phyloP scores from a whole-genome alignment of 2,329 filamentous ascomycete genomes.

The Chrysoporthe cubensis region DNA sequence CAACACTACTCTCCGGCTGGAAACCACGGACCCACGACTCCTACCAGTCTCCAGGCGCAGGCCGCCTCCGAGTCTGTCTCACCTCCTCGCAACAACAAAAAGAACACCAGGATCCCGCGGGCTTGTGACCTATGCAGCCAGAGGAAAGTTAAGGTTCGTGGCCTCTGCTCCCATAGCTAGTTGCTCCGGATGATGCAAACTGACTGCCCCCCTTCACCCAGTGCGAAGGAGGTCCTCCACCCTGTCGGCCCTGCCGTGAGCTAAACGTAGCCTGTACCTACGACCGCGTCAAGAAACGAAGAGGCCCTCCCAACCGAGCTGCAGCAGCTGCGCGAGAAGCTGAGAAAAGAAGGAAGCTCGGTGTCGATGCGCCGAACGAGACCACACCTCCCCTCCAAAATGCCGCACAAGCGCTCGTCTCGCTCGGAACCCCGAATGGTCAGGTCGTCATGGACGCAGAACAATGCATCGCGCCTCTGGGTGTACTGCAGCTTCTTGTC shows the following conservation, averaged over 20 bases:
- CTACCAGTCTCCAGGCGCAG: slow-evolving; percentile 8
- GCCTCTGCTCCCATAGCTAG: neutral
- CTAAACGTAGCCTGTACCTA: slow-evolving; percentile 63
- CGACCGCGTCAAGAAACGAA: slow-evolving; percentile 59
- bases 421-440: slow-evolving; percentile 44
- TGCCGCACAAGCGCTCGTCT: slow-evolving; percentile 53
- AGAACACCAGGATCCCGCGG: slow-evolving; percentile 59
- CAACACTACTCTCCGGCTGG: slow-evolving; percentile 20
- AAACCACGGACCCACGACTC: slow-evolving; percentile 16
- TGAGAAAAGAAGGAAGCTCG: slow-evolving; percentile 51
- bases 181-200: slow-evolving; percentile 11
- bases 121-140: slow-evolving; percentile 66
- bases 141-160: slow-evolving; percentile 59
- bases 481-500: slow-evolving; percentile 69
- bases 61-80: slow-evolving; percentile 4
- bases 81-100: slow-evolving; percentile 33
- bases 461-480: slow-evolving; percentile 67
- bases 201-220: slow-evolving; percentile 30
- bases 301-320: slow-evolving; percentile 63
- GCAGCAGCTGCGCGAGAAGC: slow-evolving; percentile 56
- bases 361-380: slow-evolving; percentile 32
- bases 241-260: slow-evolving; percentile 60
- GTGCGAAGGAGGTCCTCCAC: slow-evolving; percentile 60
- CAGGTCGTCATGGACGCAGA: slow-evolving; percentile 60
- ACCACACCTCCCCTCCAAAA: slow-evolving; percentile 49